Base-by-base conservation (phyloP, 2,329 filamentous ascomycete genomes). In the Colletotrichum limetticola region DNA sequence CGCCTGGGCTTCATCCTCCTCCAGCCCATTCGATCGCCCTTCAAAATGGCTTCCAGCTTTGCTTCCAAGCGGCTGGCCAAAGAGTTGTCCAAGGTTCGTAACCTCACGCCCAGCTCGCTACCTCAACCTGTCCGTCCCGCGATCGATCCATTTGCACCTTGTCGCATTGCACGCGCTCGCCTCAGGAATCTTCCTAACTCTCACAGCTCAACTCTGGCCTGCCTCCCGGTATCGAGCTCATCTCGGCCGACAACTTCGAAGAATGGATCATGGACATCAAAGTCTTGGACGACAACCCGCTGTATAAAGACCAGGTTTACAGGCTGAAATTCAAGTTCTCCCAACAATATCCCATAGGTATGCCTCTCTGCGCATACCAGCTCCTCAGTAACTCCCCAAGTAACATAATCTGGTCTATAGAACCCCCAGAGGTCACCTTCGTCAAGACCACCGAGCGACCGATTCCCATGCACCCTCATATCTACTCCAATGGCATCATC, bases 401-500 rank as follows among this genome's bases (percentile, higher is more conserved):
- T n/a, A 26, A 24, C 55, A 49, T 57, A 32, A 73, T 67, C 73
- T 26, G 19, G 28, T 52, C 32, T 66, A 58, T 78, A 97, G 96
- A 98, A 86, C 93, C 97, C 0, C 97, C 97, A 28, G 97, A 99
- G 87, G 97, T 98, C 76, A 93, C 94, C 69, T 99, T 99, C 80
- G 88, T 94, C 68, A 87, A 91, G 77, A 85, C 90, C 66, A 82
- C 90, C 42, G 86, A 89, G 77, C 89, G 91, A 57, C 88, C 89
- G 49, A 95, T 99, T 78, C 97, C 97, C 1, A 95, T 98, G 82
- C 97, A 99, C 79, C 97, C 97, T 3, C 97, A 99, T 85, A 94
- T 99, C 83, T 99, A 99, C 86, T 97, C 94, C 78, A 99, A 99
- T 83, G 97, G 97, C 78, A 98, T 98, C 82, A 99, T 99, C 80